A percentile compares a stretch with the other conserved stretches of the same genome.
Conservation (phyloP, 306 rosid genomes). For the Fragaria iinumae region DNA sequence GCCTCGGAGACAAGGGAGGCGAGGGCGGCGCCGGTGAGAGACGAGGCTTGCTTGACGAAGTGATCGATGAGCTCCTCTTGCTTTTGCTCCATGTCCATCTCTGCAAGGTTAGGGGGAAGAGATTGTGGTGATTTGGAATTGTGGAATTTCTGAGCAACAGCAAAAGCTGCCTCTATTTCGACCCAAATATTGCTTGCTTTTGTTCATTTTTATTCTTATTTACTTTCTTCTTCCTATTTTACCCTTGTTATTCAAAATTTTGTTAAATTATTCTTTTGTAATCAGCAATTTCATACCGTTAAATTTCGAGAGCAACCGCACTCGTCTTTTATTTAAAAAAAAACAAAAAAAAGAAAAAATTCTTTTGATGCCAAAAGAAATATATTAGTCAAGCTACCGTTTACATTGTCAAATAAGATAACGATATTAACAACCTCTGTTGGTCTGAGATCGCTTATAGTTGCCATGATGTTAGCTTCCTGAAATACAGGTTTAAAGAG, state of each 20-base stretch:
- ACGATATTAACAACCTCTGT: too few species aligned
- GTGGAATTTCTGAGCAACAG: not conserved
- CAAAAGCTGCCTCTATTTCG: not conserved
- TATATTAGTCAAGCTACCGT: too few species aligned
- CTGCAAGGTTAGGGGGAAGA: not conserved
- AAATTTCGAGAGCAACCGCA: too few species aligned
- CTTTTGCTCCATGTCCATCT: constrained; percentile 82
- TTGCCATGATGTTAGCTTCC: too few species aligned
- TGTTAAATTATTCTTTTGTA: too few species aligned
- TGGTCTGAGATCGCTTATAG: too few species aligned
- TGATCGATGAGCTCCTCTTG: constrained; percentile 81
- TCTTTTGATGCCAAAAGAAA: too few species aligned
- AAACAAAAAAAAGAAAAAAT: too few species aligned
- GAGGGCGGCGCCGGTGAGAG: constrained; percentile 50
- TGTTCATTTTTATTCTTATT: too few species aligned
- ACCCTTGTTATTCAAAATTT: not conserved
- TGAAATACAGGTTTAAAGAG: too few species aligned
- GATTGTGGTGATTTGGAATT: not conserved
- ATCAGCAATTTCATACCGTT: accelerated
- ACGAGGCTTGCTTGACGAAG: constrained; percentile 69
- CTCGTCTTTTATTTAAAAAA: too few species aligned
- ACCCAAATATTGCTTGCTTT: not conserved
- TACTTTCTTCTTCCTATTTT: not conserved
- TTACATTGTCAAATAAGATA: too few species aligned
- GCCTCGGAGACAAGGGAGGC: constrained; percentile 57